phyloP scores from a whole-genome alignment of 2,329 filamentous ascomycete genomes.

The Monosporascus sp. region DNA sequence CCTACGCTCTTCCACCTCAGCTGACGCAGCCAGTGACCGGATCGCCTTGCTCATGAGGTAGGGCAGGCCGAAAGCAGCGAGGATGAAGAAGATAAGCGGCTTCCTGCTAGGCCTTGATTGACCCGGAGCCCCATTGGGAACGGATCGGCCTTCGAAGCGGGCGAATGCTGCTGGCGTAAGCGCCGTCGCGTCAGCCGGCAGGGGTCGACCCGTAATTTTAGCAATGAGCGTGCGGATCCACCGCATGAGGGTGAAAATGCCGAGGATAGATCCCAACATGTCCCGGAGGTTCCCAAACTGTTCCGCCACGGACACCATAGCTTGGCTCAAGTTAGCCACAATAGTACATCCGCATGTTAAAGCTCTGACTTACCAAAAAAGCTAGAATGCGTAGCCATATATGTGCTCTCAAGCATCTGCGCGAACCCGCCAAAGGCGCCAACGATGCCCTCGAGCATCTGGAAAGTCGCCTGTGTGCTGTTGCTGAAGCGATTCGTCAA shows the following conservation, averaged over 20 bases:
- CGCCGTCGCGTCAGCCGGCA: slow-evolving; percentile 78
- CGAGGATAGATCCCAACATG: slow-evolving; percentile 86
- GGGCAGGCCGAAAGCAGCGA: slow-evolving; percentile 90
- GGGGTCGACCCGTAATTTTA: slow-evolving; percentile 86
- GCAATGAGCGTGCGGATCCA: slow-evolving; percentile 91
- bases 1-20: slow-evolving; percentile 74
- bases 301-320: slow-evolving; percentile 97
- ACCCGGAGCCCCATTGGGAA: slow-evolving; percentile 55
- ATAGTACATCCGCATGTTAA: not conserved
- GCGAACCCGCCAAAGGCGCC: slow-evolving; percentile 95
- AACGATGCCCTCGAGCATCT: slow-evolving; percentile 96
- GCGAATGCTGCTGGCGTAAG: slow-evolving; percentile 91
- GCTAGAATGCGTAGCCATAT: slow-evolving; percentile 98
- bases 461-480: slow-evolving; percentile 93
- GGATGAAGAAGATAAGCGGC: slow-evolving; percentile 90
- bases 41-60: slow-evolving; percentile 98
- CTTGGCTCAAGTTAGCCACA: slow-evolving; percentile 37
- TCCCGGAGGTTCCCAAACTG: slow-evolving; percentile 92
- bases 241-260: slow-evolving; percentile 91
- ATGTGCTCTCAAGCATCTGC: slow-evolving; percentile 98
- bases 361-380: slow-evolving; percentile 76
- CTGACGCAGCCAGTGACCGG: slow-evolving; percentile 71
- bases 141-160: slow-evolving; percentile 69
- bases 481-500: slow-evolving; percentile 93
- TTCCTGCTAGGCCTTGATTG: slow-evolving; percentile 80